These are phyloP conservation scores for Dactylellina drechsleri DNA, from an alignment of 2,329 filamentous ascomycete genomes.

Conservation along the genomic window DNA sequence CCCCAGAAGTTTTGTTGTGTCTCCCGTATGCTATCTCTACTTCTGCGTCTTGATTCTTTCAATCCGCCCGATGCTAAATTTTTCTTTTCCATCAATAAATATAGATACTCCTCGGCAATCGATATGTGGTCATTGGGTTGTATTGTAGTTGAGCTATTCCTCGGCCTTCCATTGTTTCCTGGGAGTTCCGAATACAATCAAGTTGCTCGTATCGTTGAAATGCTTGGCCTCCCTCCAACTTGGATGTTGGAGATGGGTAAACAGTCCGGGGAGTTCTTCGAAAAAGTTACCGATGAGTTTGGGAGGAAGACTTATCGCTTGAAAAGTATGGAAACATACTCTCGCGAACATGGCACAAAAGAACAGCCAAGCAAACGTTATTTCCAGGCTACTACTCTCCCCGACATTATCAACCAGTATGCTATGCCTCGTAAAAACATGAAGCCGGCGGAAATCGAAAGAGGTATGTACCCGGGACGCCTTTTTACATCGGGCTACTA, in stretches of 20 bases:
- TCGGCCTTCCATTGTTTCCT: conserved; percentile 92
- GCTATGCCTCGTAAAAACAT: conserved; percentile 99
- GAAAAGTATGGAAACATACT: conserved; percentile 98
- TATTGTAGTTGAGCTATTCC: conserved; percentile 96
- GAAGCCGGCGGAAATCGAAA: conserved; percentile 94
- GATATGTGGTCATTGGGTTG: conserved; percentile 99
- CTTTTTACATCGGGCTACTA: conserved; percentile 5
- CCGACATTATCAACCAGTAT: conserved; percentile 97
- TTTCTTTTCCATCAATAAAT: conserved; percentile 23
- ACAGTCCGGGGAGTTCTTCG: conserved; percentile 95
- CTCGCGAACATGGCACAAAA: conserved; percentile 92
- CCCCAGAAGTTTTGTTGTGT: conserved; percentile 93
- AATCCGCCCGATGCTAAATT: conserved; percentile 11
- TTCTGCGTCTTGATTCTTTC: neutral
- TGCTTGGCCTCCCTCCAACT: conserved; percentile 93
- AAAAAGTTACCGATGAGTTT: conserved; percentile 91
- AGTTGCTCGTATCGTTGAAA: conserved; percentile 94
- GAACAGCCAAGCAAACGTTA: conserved; percentile 99
- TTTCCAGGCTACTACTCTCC: conserved; percentile 91
- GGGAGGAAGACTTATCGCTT: conserved; percentile 88
- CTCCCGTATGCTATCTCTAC: conserved; percentile 70
- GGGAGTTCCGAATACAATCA: conserved; percentile 99
- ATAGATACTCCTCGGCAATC: conserved; percentile 90
- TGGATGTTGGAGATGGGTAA: conserved; percentile 99
- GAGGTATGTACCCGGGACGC: conserved; percentile 72